Conservation (phyloP, 306 rosid genomes). For the Canavalia ensiformis region DNA sequence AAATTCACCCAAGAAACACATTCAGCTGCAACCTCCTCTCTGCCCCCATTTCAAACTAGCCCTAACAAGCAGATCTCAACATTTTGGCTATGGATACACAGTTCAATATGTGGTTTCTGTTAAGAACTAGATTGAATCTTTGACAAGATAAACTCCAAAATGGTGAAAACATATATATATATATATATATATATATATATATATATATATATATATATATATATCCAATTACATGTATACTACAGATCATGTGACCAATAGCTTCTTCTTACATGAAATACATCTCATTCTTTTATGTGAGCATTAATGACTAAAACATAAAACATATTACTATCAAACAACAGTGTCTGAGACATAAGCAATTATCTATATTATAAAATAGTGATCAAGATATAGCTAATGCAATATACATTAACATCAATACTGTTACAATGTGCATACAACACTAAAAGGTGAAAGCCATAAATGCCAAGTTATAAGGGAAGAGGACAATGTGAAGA, state of each 20-base stretch:
- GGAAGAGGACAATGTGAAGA: neutral
- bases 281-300: neutral
- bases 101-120: neutral
- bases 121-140: neutral
- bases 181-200: neutral
- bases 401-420: constrained; percentile 30
- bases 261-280: neutral
- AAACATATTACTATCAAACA: neutral
- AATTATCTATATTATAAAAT: neutral
- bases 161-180: neutral
- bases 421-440: constrained; percentile 6
- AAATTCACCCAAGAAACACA: constrained; percentile 1
- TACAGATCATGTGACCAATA: neutral
- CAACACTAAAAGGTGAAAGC: constrained; percentile 23
- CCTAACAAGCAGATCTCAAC: constrained; percentile 5
- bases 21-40: constrained; percentile 7
- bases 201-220: neutral
- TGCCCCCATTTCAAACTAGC: neutral
- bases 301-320: neutral
- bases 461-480: neutral
- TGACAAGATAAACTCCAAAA: neutral
- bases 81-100: neutral
- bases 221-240: neutral
- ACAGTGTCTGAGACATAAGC: constrained; percentile 9
- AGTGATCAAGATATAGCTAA: neutral